These are phyloP conservation scores for Nigrospora oryzae DNA, from an alignment of 2,329 filamentous ascomycete species.

Conservation along the genomic window DNA sequence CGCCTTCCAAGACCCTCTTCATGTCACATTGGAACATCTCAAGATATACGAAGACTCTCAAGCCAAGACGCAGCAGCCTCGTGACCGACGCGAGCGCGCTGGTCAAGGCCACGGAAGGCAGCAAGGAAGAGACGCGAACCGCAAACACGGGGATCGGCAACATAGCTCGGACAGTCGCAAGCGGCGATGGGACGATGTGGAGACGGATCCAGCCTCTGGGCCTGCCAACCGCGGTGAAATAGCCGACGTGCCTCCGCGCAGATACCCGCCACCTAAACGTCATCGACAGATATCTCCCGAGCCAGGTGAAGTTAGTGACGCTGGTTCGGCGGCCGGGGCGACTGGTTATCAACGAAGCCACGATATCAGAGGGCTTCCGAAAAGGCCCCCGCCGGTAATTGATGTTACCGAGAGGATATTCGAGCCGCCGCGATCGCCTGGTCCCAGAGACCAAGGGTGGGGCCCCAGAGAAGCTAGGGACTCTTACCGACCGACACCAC, in stretches of 20 bases:
- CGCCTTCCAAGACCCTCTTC: slow-evolving; percentile 11
- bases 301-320: slow-evolving; percentile 6
- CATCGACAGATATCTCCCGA: slow-evolving; percentile 5
- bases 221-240: not conserved
- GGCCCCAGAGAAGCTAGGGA: not conserved
- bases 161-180: slow-evolving; percentile 1
- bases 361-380: not conserved
- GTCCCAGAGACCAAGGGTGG: not conserved
- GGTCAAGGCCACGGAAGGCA: not conserved
- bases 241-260: not conserved
- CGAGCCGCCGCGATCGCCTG: not conserved
- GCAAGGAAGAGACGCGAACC: not conserved
- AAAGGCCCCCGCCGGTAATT: not conserved
- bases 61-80: slow-evolving; percentile 5
- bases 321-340: not conserved
- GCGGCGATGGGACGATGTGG: slow-evolving; percentile 2
- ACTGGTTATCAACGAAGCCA: not conserved
- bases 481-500: not conserved
- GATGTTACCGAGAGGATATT: not conserved
- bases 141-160: not conserved
- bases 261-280: not conserved
- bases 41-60: not conserved
- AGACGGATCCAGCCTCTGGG: not conserved
- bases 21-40: slow-evolving; percentile 1
- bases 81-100: slow-evolving; percentile 2